Evolutionary conservation across 345 rosid species (phyloP), one percentile per base, ranked within the genome.

Genomic region (Eucalyptus albens): DNA sequence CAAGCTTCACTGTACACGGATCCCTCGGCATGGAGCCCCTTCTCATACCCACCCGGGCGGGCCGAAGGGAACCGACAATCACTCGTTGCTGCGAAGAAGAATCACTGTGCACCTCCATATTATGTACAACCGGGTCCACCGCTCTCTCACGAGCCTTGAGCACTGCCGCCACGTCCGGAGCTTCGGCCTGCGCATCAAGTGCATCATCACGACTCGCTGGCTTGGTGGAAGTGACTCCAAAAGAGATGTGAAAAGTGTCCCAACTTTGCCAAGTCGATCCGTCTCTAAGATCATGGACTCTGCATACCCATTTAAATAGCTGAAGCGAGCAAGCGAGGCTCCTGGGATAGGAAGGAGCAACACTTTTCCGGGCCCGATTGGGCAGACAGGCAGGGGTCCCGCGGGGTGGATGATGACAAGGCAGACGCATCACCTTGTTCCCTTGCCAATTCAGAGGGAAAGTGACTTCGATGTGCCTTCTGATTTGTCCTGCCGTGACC

Each of bases 91-190:
- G 14, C 91, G 90, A 14, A 96, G 93, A 89, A 97, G 95, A 90
- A 95, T 93, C 87, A 94, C 93, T 11, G 95, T 92, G 82, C 99
- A 97, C 92, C 95, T 95, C 97, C 97, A 96, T 33, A 96, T 94
- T 86, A 95, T 96, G 90, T 97, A 96, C 67, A 93, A 89, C 17
- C 97, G 92, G 0, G 97, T 96, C 88, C 95, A 90, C 93, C 91
- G 95, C 93, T 97, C 97, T 89, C 93, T 90, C 21, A 93, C 87
- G 22, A 92, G 87, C 94, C 91, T 94, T 6, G 95, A 94, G 69
- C 94, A 95, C 90, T 96, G 88, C 87, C 91, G 90, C 95, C 94
- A 93, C 10, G 93, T 89, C 55, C 90, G 89, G 59, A 91, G 87
- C 94, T 93, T 94, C 47, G 90, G 87, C 67, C 90, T 87, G 85